These are phyloP conservation scores for Aspergillus cejpii DNA, from an alignment of 2,329 filamentous ascomycete species.

Conservation along the genomic window DNA sequence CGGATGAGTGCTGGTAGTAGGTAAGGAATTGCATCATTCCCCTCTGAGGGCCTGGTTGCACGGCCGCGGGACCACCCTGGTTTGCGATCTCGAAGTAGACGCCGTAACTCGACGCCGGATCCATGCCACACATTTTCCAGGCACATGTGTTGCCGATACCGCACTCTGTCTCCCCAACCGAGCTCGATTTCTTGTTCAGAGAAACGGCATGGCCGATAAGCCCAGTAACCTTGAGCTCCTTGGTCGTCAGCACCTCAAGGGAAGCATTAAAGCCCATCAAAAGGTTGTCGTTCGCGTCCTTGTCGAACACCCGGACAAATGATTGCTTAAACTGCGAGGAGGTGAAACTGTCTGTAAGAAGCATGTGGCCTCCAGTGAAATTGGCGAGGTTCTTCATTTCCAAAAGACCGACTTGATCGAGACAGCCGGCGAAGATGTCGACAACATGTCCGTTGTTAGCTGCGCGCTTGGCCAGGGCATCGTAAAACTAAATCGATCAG, in stretches of 20 bases:
- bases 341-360: slow-evolving; percentile 95
- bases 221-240: slow-evolving; percentile 95
- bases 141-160: slow-evolving; percentile 98
- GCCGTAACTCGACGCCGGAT: slow-evolving; percentile 86
- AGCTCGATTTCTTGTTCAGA: slow-evolving; percentile 94
- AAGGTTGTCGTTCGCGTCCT: slow-evolving; percentile 88
- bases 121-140: slow-evolving; percentile 99
- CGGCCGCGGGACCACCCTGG: slow-evolving; percentile 76
- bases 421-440: slow-evolving; percentile 93
- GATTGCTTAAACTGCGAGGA: slow-evolving; percentile 99
- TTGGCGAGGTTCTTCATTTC: slow-evolving; percentile 98
- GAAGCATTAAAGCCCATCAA: slow-evolving; percentile 98
- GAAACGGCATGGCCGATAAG: slow-evolving; percentile 95
- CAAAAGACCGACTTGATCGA: slow-evolving; percentile 92
- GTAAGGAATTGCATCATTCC: slow-evolving; percentile 98
- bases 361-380: slow-evolving; percentile 95
- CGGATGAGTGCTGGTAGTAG: slow-evolving; percentile 95
- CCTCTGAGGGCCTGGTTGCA: slow-evolving; percentile 81
- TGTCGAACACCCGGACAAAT: slow-evolving; percentile 94
- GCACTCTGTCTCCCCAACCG: slow-evolving; percentile 94
- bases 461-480: slow-evolving; percentile 83
- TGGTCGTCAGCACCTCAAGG: slow-evolving; percentile 91
- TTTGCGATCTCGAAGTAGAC: slow-evolving; percentile 97
- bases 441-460: slow-evolving; percentile 96
- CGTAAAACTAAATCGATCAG: slow-evolving; percentile 67